These are phyloP conservation scores for Pouteria glomerata DNA, from an alignment of 148 eudicot species.

Conservation along the genomic window DNA sequence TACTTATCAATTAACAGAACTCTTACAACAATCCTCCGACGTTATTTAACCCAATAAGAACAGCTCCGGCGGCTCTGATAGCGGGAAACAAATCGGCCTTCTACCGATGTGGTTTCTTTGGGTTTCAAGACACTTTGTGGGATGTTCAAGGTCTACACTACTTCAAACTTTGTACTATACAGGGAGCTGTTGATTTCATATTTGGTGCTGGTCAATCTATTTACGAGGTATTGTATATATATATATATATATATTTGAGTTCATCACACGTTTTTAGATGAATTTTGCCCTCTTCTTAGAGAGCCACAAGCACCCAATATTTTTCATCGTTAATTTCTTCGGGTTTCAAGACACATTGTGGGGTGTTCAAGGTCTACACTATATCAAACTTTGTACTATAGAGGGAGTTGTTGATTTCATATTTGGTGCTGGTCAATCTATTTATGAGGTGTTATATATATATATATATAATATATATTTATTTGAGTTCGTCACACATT, in stretches of 20 bases:
- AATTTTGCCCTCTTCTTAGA: background rate
- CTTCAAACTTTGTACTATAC: slow-evolving; percentile 43
- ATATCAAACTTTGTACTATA: slow-evolving; percentile 42
- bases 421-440: slow-evolving; percentile 49
- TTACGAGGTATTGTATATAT: slow-evolving; percentile 35
- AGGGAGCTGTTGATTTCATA: slow-evolving; percentile 61
- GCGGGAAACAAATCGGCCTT: slow-evolving; percentile 47
- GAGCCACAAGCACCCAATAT: no score
- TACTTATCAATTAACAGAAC: slow-evolving; percentile 7
- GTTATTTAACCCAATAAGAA: slow-evolving; percentile 12
- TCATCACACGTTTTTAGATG: background rate
- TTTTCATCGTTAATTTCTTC: no score
- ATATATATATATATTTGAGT: background rate
- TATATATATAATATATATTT: background rate
- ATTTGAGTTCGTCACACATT: background rate
- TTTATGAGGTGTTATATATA: slow-evolving; percentile 39
- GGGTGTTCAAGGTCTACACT: slow-evolving; percentile 49
- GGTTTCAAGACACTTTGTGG: slow-evolving; percentile 59
- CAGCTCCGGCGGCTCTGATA: slow-evolving; percentile 45
- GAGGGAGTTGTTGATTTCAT: slow-evolving; percentile 62
- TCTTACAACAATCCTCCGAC: slow-evolving; percentile 29
- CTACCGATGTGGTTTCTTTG: slow-evolving; percentile 38
- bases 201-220: slow-evolving; percentile 52
- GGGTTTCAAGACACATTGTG: slow-evolving; percentile 61
- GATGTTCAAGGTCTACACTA: slow-evolving; percentile 50